These are phyloP conservation scores for Fusarium mexicanum DNA, from an alignment of 2,329 filamentous ascomycete species.

Conservation along the genomic window DNA sequence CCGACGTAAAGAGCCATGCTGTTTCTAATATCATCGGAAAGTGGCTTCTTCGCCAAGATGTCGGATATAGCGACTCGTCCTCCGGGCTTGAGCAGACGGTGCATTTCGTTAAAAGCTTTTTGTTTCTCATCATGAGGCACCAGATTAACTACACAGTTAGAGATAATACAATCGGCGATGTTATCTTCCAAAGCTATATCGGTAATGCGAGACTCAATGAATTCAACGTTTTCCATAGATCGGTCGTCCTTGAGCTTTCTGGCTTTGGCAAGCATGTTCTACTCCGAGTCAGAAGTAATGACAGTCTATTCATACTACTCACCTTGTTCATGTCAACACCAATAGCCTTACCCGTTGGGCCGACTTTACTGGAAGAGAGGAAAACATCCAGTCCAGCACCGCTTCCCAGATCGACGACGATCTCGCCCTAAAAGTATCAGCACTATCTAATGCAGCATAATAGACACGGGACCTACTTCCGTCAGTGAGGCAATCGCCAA, in stretches of 20 bases:
- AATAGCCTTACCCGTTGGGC: background rate
- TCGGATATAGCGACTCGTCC: conserved; percentile 69
- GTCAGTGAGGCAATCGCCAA: background rate
- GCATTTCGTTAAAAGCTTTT: conserved; percentile 65
- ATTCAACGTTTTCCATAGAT: background rate
- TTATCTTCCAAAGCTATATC: background rate
- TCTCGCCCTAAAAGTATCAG: background rate
- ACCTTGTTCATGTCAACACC: conserved; percentile 10
- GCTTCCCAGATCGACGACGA: background rate
- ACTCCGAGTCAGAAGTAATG: background rate
- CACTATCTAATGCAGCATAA: accelerated
- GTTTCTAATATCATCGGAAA: conserved; percentile 59
- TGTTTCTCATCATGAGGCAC: conserved; percentile 63
- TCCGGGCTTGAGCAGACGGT: conserved; percentile 64
- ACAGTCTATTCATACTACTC: accelerated
- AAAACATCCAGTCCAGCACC: conserved; percentile 4
- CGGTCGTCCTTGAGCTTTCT: background rate
- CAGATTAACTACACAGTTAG: conserved; percentile 71
- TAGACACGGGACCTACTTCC: background rate
- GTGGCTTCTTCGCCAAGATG: conserved; percentile 61
- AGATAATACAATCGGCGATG: conserved; percentile 56
- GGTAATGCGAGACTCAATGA: background rate
- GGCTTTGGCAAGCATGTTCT: background rate
- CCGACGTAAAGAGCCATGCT: conserved; percentile 66
- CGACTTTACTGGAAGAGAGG: background rate